Base-by-base conservation (phyloP, 1,139 yeast species). In the Yamadazyma oceani region DNA sequence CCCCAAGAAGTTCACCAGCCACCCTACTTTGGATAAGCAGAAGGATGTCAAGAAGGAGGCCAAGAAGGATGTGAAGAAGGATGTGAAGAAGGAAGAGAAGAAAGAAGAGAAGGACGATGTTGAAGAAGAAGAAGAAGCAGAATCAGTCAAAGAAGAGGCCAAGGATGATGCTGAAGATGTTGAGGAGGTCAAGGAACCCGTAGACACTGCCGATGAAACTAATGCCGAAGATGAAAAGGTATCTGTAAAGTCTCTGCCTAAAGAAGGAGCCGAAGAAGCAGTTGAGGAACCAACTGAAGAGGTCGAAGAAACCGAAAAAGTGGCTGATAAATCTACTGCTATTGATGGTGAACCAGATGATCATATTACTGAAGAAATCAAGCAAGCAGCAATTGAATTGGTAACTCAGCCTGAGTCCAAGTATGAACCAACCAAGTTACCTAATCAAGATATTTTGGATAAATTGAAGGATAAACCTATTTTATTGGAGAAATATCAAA, bases 401-500 rank as follows among this genome's bases (percentile, higher is more conserved):
- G 63, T 51, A 24, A 49, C 59, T 26, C 64, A 57, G 40, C 64
- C 70, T 1, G 60, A 54, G 32, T 45, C 62, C 35, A 66, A 66
- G 50, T 62, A 51, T 39, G 64, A 57, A 38, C 71, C 74, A 1
- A 57, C 59, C 23, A 53, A 57, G 30, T 44, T 52, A 27, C 69
- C 71, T 8, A 62, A 65, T 49, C 67, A 63, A 38, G 73, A 68
- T 39, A 58, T 55, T 32, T 56, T 69, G 42, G 79, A 74, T 25
- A 49, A 61, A 37, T 61, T 76, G 35, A 62, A 67, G 37, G 73
- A 69, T 40, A 73, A 73, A 43, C 83, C 83, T 22, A 62, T 64
- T 28, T 57, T 78, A 54, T 62, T 74, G 46, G 56, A 55, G 42
- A 68, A 73, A 40, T 78, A 76, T 58, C 60, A 69, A 44, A 78